Percentiles rank a stretch among this genome's conserved stretches.
phyloP scores from a whole-genome alignment of 2,329 filamentous ascomycete species.

The Arthrobotrys sinensis region DNA sequence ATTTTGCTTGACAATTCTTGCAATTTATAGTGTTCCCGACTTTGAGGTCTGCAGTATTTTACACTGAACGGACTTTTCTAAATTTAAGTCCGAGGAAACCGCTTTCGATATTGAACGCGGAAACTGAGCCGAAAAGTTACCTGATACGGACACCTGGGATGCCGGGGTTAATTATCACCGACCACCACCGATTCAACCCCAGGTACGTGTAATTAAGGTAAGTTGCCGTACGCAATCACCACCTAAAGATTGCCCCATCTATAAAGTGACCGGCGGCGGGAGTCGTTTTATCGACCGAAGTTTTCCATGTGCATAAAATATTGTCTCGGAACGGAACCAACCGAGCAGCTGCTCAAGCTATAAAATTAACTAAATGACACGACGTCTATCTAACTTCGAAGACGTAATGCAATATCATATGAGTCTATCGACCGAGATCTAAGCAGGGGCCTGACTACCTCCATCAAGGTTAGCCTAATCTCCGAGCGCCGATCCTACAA shows the following conservation, averaged over 20 bases:
- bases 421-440: background rate
- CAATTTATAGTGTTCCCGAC: slow-evolving; percentile 33
- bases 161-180: slow-evolving; percentile 31
- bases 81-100: slow-evolving; percentile 38
- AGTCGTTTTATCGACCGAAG: too few relatives aligned
- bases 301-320: too few relatives aligned
- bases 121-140: slow-evolving; percentile 35
- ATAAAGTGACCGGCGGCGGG: background rate
- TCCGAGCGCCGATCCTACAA: background rate
- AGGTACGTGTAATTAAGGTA: background rate
- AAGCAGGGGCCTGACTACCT: background rate
- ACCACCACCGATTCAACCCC: background rate
- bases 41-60: background rate
- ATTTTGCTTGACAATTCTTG: background rate
- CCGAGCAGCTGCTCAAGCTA: too few relatives aligned
- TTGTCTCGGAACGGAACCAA: too few relatives aligned
- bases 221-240: background rate
- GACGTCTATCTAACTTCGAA: too few relatives aligned
- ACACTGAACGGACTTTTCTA: slow-evolving; percentile 23
- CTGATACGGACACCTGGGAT: slow-evolving; percentile 13
- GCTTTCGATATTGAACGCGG: slow-evolving; percentile 6
- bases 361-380: too few relatives aligned
- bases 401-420: background rate
- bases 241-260: background rate
- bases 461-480: background rate